Base-by-base conservation (phyloP, 2,329 filamentous ascomycete species). In the Pseudogymnoascus sp. region DNA sequence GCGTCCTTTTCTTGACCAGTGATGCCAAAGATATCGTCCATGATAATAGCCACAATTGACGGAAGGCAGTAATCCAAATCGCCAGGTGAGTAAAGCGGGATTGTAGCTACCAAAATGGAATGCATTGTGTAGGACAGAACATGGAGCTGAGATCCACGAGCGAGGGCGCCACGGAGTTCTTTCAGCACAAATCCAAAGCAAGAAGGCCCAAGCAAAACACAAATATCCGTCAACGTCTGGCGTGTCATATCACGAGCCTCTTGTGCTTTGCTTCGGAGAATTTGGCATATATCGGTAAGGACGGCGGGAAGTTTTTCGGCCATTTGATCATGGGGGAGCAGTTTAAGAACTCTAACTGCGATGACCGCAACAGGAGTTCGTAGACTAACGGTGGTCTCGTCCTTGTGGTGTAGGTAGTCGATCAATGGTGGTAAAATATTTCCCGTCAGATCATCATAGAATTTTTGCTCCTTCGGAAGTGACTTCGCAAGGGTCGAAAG, bases 1-100 rank as follows among this genome's bases (percentile, higher is more conserved):
- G 93, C 93, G 69, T 99, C 94, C 74, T 99, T 99, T 71, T 99
- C 93, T 75, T 96, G 89, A 1, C 94, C 94, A 35, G 89, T 88
- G 5, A 86, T 85, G 30, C 95, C 95, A 70, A 99, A 99, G 11
- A 95, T 94, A 71, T 99, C 95, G 70, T 99, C 94, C 90, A 99
- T 94, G 65, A 97, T 87, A 43, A 99, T 85, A 1, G 85, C 82
- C 50, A 95, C 86, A 43, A 97, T 86, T 9, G 88, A 81, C 2
- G 83, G 77, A 7, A 97, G 78, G 70, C 92, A 96, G 71, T 97
- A 92, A 70, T 99, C 91, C 30, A 99, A 78, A 67, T 93, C 91
- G 22, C 95, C 94, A 16, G 91, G 86, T 39, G 85, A 79, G 68
- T 91, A 89, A 2, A 84, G 80, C 8, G 90, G 87, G 9, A 88